These are phyloP conservation scores for Taphrina flavorubra DNA, from an alignment of 1,139 yeast species.

Conservation along the genomic window DNA sequence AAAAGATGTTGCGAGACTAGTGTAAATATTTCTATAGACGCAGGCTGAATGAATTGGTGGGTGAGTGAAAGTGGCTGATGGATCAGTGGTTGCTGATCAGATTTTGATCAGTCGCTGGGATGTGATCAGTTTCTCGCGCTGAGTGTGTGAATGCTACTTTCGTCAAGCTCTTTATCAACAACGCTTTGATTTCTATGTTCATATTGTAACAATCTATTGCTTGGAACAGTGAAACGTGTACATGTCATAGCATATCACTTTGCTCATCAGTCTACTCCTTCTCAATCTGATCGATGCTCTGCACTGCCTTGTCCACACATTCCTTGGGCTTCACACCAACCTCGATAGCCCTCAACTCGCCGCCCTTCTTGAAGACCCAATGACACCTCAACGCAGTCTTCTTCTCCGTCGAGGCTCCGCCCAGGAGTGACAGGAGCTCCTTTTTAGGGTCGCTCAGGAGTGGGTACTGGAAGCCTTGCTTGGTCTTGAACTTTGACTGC, in stretches of 20 bases:
- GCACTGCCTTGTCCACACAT: conserved; percentile 65
- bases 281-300: conserved; percentile 31
- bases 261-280: background rate
- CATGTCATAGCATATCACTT: background rate
- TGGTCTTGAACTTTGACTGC: conserved; percentile 74
- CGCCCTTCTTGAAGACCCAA: conserved; percentile 78
- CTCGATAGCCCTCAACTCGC: conserved; percentile 67
- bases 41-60: no score
- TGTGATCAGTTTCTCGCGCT: background rate
- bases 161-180: no score
- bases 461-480: conserved; percentile 61
- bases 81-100: background rate
- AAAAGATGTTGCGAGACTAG: background rate
- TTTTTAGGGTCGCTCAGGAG: conserved; percentile 77
- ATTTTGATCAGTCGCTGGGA: background rate
- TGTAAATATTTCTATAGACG: no score
- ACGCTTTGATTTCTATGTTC: no score
- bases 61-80: background rate
- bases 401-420: conserved; percentile 73
- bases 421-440: conserved; percentile 71
- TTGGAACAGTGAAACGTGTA: no score
- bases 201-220: no score
- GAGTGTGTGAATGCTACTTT: no score
- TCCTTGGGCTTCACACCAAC: conserved; percentile 79
- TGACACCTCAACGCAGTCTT: conserved; percentile 81